Base-by-base conservation (phyloP, 2,329 filamentous ascomycete species). In the Microdochium trichocladiopsis region DNA sequence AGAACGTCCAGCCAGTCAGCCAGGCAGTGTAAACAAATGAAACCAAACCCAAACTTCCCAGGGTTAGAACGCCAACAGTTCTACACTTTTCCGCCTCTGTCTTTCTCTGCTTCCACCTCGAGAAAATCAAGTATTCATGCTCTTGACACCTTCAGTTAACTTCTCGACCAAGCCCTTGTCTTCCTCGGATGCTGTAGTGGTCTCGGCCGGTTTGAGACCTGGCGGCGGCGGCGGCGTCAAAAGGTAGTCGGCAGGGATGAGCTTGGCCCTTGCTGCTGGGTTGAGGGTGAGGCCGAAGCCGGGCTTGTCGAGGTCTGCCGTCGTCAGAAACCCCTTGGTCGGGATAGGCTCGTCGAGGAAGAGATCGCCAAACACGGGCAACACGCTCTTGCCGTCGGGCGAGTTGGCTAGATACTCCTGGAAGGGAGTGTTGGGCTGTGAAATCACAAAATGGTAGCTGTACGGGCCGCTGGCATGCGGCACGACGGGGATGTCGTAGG, bases 391-490 rank as follows among this genome's bases (percentile, higher is more conserved):
- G 49, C 92, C 92, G 62, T 96, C 91, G 1, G 91, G 83, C 2
- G 90, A 95, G 73, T 96, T 96, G 60, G 92, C 92, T 23, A 96
- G 80, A 65, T 96, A 96, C 71, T 96, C 92, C 69, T 96, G 92
- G 79, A 96, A 96, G 4, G 92, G 92, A 14, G 87, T 89, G 73
- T 96, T 95, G 57, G 89, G 83, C 71, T 96, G 92, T 47, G 90
- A 95, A 55, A 96, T 86, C 58, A 96, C 92, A 66, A 95, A 96
- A 72, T 96, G 92, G 72, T 96, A 96, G 63, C 89, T 94, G 74
- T 96, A 96, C 2, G 92, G 89, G 1, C 92, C 92, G 56, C 88
- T 94, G 47, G 92, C 92, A 66, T 96, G 92, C n/a, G 92, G 92
- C 14, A 96, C 90, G 16, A 96, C 91, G 12, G 92, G 92, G 55